Evolutionary conservation across 495 filamentous ascomycete genomes (phyloP), one percentile per base, ranked within the genome.

Genomic region (Podospora appendiculata): DNA sequence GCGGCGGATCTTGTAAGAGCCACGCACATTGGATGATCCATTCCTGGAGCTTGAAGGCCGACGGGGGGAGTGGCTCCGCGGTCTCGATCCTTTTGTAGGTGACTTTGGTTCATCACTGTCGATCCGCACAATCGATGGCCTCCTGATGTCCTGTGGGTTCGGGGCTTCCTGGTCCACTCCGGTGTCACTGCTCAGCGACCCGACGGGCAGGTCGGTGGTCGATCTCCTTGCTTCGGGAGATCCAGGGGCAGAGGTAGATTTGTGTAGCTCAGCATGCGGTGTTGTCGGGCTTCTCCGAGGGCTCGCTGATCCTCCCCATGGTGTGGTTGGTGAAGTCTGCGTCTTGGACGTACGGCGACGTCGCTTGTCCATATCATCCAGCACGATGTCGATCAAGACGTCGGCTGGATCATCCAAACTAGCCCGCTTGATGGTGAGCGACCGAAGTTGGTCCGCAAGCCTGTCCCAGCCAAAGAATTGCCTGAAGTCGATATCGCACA

Each of bases 391-490:
- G 47, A 90, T 87, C 51, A 98, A 71, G 41, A 97, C 75, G 64
- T 98, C 93, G 5, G 84, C 82, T 8, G 89, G 91, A 62, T 98
- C 92, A 56, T 96, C 91, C 36, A 97, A 72, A 56, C 83, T 79
- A 25, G 87, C 90, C 57, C 89, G 81, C 70, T 90, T 96, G 56
- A 98, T 76, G n/a, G 86, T 88, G 54, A 98, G 73, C 52, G 88
- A 92, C 50, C 90, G 81, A 44, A 97, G 77, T 69, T 95, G 89
- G 63, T 98, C 93, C 0, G 93, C 86, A 52, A 96, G 63, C 52
- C 85, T 80, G 68, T 97, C 93, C 93, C 93, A 98, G 41, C 93
- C 93, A 66, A 88, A 95, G 70, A 97, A 95, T 56, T 95, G 91
- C 55, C 93, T 83, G 63, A 94, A 95, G 69, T 97, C 93, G 63